Percentiles rank a stretch among this genome's conserved stretches.
phyloP scores from a whole-genome alignment of 148 eudicot genomes.

The Persicaria tinctoria region DNA sequence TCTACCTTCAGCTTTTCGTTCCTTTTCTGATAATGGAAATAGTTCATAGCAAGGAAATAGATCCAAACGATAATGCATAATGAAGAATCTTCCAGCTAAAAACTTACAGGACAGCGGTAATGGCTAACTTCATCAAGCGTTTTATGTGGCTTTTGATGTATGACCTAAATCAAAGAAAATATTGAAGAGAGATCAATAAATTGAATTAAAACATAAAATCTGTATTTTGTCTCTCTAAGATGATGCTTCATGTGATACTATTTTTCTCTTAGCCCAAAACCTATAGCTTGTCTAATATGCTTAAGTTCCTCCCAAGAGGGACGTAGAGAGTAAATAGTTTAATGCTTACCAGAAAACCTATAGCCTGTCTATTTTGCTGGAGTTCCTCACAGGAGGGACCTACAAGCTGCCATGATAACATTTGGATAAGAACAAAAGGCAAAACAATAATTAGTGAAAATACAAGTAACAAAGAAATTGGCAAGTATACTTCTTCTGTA shows the following conservation, averaged over 20 bases:
- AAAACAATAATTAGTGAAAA: background rate
- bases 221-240: too few relatives aligned
- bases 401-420: constrained; percentile 47
- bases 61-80: background rate
- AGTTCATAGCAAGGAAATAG: background rate
- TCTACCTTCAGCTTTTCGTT: too few relatives aligned
- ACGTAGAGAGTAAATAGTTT: background rate
- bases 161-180: too few relatives aligned
- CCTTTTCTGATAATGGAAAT: background rate
- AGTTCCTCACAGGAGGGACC: constrained; percentile 93
- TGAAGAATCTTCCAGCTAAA: background rate
- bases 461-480: too few relatives aligned
- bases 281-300: too few relatives aligned
- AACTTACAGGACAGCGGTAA: constrained; percentile 80
- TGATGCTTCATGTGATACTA: too few relatives aligned
- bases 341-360: constrained; percentile 67
- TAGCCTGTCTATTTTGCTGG: constrained; percentile 81
- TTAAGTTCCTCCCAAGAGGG: too few relatives aligned
- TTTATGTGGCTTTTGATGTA: constrained; percentile 13
- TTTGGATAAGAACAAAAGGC: constrained; percentile 18
- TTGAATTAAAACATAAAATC: too few relatives aligned
- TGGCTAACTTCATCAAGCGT: constrained; percentile 89
- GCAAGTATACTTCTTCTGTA: too few relatives aligned
- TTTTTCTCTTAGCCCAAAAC: too few relatives aligned
- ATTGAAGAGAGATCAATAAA: too few relatives aligned